Base-by-base conservation (phyloP, 192 early-diverging fungal species). In the Coemansia reversa region DNA sequence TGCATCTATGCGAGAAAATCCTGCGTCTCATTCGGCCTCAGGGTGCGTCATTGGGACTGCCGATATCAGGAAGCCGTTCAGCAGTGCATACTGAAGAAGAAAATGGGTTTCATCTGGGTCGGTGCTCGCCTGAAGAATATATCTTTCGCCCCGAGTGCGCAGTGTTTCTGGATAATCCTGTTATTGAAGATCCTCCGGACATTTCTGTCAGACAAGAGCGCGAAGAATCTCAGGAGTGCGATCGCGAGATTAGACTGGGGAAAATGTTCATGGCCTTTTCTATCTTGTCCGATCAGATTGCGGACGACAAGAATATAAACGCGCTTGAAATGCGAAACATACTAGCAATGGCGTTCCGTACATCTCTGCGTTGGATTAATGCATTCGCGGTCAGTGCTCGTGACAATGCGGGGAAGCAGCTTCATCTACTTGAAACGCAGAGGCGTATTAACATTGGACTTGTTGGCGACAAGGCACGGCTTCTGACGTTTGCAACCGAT, bases 401-500 rank as follows among this genome's bases (percentile, higher is more conserved):
- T 18, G 57, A 67, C 23, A 70, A 63, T 22, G 70, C 54, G 7
- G 55, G 53, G 7, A 6, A 30, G 1, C 76, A 78, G 55, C 48
- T 53, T 14, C 47, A 51, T 3, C 5, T 51, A 11, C 53, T 72
- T 1, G 70, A 72, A 7, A 33, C 60, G 1, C 55, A 50, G 11
- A 16, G 56, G 12, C 62, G 66, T 5, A 55, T 56, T 27, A 70
- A 70, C 18, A 65, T 76, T 16, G 48, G 75, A 3, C 20, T 78
- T 24, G 50, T 66, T 0, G 58, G 62, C 25, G 75, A 68, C 33
- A 51, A 57, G n/a, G 49, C 65, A 18, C 59, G 66, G 9, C 53
- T 64, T 19, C 49, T 58, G 54, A 55, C 33, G 27, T 65, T 63
- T 5, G 70, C 76, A 0, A 78, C 76, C 3, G 76, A 78, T 56